phyloP scores from a whole-genome alignment of 768 basidiomycete genomes.

The Lactifluus hygrophoroides region DNA sequence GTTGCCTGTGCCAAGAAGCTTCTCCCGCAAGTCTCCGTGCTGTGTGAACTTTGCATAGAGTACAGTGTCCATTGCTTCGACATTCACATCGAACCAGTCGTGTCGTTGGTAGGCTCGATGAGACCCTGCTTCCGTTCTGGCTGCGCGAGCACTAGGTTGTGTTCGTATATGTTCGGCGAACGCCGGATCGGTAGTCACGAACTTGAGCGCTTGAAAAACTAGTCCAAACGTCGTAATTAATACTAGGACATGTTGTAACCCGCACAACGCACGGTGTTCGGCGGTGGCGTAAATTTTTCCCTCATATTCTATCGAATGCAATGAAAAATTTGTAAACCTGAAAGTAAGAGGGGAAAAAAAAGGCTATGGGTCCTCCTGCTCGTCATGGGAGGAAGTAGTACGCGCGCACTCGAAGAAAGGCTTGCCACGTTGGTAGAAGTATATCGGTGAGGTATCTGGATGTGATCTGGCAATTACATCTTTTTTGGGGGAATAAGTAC shows the following conservation, averaged over 20 bases:
- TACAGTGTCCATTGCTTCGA: constrained; percentile 31
- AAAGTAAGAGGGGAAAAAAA: background rate
- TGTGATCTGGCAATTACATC: background rate
- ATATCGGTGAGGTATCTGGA: constrained; percentile 5
- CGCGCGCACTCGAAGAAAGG: constrained; percentile 7
- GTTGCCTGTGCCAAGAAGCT: constrained; percentile 31
- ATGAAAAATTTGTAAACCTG: constrained; percentile 20
- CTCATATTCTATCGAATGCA: constrained; percentile 9
- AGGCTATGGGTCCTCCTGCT: too few species aligned
- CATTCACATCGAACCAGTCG: constrained; percentile 20
- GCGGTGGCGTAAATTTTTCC: constrained; percentile 15
- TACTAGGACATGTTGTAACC: background rate
- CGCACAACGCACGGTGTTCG: constrained; percentile 16
- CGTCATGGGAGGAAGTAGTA: background rate
- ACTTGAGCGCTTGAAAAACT: constrained; percentile 20
- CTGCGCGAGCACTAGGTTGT: constrained; percentile 13
- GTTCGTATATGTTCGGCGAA: constrained; percentile 14
- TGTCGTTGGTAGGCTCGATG: constrained; percentile 8
- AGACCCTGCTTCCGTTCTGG: constrained; percentile 12
- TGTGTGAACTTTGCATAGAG: constrained; percentile 37
- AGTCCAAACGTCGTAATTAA: background rate
- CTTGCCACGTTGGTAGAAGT: constrained; percentile 11
- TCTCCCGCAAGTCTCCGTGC: constrained; percentile 29
- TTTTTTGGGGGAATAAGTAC: background rate
- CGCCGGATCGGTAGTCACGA: background rate